A percentile compares a stretch with the other conserved stretches of the same genome.
Conservation (phyloP, 1,284 basidiomycete genomes). For the Malassezia obtusa region DNA sequence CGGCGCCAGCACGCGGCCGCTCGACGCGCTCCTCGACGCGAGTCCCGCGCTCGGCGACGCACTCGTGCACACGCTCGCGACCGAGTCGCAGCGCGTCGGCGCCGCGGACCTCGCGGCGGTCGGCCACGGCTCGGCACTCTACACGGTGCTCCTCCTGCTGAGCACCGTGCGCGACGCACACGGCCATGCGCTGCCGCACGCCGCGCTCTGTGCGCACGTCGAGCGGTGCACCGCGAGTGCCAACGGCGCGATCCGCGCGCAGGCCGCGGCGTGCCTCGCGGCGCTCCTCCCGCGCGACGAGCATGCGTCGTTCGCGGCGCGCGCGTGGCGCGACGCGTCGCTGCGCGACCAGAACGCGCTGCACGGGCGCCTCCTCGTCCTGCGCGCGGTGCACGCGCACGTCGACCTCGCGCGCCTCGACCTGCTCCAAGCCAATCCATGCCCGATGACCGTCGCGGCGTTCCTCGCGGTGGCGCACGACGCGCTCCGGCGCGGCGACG, state of each 20-base stretch:
- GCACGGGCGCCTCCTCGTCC: slow-evolving; percentile 27
- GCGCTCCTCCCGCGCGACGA: slow-evolving; percentile 18
- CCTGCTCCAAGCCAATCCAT: slow-evolving; percentile 22
- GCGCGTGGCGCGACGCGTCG: slow-evolving; percentile 5
- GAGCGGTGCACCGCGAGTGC: slow-evolving; percentile 23
- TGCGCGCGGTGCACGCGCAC: background rate
- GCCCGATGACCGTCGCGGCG: slow-evolving; percentile 25
- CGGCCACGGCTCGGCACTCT: slow-evolving; percentile 25
- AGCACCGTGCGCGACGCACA: slow-evolving; percentile 25
- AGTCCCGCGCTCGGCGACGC: slow-evolving; percentile 12
- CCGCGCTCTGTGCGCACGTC: slow-evolving; percentile 11
- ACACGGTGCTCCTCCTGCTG: slow-evolving; percentile 36
- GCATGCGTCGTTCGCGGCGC: slow-evolving; percentile 3
- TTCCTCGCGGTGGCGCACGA: slow-evolving; percentile 21
- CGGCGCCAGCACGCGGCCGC: background rate
- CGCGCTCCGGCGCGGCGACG: too few relatives aligned
- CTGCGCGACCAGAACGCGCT: slow-evolving; percentile 26
- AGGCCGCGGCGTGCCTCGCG: slow-evolving; percentile 23
- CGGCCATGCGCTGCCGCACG: background rate
- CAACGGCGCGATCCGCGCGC: slow-evolving; percentile 31
- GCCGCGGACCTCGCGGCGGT: background rate
- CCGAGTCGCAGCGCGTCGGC: background rate
- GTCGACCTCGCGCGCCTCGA: slow-evolving; percentile 13
- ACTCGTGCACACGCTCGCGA: background rate
- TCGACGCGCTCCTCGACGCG: slow-evolving; percentile 13